Evolutionary conservation across 1,284 basidiomycete genomes (phyloP).

Genomic region (Pseudozyma thailandica): DNA sequence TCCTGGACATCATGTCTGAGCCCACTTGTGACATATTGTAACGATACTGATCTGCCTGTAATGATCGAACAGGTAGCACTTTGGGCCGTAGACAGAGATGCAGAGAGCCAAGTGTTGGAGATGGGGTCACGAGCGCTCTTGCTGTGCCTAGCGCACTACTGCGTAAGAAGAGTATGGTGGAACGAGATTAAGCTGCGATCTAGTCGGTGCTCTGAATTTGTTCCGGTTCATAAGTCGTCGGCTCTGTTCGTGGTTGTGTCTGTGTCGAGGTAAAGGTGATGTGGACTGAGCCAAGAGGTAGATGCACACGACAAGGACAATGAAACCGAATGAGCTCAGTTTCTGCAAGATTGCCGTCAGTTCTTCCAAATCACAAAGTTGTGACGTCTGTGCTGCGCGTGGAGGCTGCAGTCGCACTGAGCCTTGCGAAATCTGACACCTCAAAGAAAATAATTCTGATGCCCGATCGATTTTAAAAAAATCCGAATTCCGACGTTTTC

Average conservation of each 20-base stretch:
- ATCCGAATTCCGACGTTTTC: constrained; percentile 12
- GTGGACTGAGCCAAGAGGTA: not conserved
- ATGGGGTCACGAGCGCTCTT: not conserved
- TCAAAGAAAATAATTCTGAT: not conserved
- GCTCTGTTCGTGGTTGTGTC: too few species aligned
- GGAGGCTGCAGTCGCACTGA: not conserved
- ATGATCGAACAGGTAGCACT: not conserved
- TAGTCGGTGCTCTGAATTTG: too few species aligned
- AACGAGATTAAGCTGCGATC: not conserved
- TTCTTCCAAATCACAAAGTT: constrained; percentile 1
- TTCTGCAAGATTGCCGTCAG: not conserved
- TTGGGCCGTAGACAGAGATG: not conserved
- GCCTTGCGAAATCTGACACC: not conserved
- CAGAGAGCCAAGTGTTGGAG: not conserved
- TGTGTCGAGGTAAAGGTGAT: not conserved
- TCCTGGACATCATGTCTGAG: not conserved
- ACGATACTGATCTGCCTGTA: not conserved
- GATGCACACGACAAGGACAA: not conserved
- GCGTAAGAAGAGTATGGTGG: not conserved
- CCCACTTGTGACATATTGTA: constrained; percentile 26
- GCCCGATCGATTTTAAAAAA: not conserved
- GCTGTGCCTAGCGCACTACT: not conserved
- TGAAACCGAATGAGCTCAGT: constrained; percentile 1
- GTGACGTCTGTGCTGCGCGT: constrained; percentile 2
- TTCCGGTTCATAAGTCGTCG: too few species aligned